These are phyloP conservation scores for Gautieria morchelliformis DNA, from an alignment of 768 basidiomycete species.

Conservation along the genomic window DNA sequence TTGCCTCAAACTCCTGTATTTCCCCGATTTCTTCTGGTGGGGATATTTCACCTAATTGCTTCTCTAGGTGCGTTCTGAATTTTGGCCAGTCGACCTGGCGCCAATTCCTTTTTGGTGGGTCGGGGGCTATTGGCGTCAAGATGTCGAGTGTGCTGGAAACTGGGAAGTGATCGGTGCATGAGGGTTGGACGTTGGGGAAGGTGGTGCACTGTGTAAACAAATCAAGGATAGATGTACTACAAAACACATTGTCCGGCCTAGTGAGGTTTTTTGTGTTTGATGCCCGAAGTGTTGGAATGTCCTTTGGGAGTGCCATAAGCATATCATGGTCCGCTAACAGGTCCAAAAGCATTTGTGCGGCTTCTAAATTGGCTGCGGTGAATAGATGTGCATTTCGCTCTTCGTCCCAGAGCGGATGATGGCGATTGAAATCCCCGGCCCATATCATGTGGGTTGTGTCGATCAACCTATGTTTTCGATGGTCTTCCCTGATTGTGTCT, in stretches of 20 bases:
- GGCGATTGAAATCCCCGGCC: no score
- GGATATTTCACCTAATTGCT: no score
- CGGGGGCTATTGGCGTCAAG: background rate
- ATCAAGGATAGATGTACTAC: background rate
- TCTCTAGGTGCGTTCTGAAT: background rate
- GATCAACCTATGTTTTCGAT: no score
- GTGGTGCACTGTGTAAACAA: background rate
- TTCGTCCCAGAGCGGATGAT: background rate
- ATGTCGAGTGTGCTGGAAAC: background rate
- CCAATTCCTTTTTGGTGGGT: background rate
- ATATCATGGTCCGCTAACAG: constrained; percentile 7
- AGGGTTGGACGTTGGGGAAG: background rate
- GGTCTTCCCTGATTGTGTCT: no score
- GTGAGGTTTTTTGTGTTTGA: constrained; percentile 6
- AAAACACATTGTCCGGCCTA: constrained; percentile 9
- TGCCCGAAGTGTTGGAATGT: no score
- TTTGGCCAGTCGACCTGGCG: no score
- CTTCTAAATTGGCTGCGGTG: no score
- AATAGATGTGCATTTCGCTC: no score
- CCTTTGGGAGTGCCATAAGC: constrained; percentile 5
- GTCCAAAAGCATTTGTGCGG: no score
- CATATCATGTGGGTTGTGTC: no score
- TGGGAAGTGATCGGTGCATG: background rate
- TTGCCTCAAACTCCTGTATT: no score
- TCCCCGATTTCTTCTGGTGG: no score